Conservation (phyloP, 257 asterid species). For the Solanum raphanifolium region DNA sequence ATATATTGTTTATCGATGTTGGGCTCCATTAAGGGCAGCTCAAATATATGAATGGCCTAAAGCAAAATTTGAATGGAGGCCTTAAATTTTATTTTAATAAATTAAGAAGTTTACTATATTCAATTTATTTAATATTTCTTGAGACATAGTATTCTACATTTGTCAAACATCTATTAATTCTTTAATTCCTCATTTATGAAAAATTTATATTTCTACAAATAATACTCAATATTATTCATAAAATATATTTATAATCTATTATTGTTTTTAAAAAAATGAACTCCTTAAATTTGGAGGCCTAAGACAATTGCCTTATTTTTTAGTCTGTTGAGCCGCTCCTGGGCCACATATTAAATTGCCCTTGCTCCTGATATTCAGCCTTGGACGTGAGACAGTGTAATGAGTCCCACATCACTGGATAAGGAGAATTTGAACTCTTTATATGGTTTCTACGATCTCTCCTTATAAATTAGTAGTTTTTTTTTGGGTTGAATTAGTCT, state of each 20-base stretch:
- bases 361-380: not conserved
- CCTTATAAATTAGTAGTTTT: not conserved
- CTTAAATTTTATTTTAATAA: no score
- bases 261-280: no score
- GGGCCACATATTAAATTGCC: not conserved
- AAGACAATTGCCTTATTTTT: no score
- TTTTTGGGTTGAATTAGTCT: no score
- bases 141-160: not conserved
- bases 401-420: not conserved
- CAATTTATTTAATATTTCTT: not conserved
- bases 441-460: no score
- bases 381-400: no score
- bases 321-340: not conserved
- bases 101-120: no score
- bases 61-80: no score
- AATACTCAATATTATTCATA: no score
- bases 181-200: not conserved
- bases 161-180: not conserved
- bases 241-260: not conserved
- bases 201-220: not conserved
- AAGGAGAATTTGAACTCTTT: not conserved
- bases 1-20: no score
- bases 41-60: no score
- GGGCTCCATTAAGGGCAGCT: not conserved
- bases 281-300: not conserved